Conservation (phyloP, 768 basidiomycete species). For the Leccinellum luteum region DNA sequence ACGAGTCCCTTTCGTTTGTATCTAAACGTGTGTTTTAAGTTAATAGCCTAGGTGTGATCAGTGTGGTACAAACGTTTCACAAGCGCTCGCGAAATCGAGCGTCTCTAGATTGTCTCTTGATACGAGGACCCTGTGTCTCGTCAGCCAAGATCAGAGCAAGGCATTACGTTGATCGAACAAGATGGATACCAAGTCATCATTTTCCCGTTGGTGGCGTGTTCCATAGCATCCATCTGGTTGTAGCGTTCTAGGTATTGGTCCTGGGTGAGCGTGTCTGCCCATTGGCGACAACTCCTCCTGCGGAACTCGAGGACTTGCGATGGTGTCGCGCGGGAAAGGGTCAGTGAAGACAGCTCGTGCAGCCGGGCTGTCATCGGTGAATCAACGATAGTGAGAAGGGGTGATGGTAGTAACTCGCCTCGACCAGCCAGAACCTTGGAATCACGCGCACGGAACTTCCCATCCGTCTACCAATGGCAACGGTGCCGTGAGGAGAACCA, state of each 20-base stretch:
- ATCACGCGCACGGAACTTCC: neutral
- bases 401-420: too few relatives aligned
- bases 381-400: too few relatives aligned
- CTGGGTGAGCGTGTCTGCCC: slow-evolving; percentile 43
- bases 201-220: slow-evolving; percentile 40
- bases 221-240: slow-evolving; percentile 40
- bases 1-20: slow-evolving; percentile 30
- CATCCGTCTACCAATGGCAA: neutral
- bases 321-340: slow-evolving; percentile 46
- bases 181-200: too few relatives aligned
- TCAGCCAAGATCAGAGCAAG: neutral
- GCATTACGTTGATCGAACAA: neutral
- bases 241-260: slow-evolving; percentile 45
- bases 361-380: slow-evolving; percentile 27
- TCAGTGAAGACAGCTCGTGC: too few relatives aligned
- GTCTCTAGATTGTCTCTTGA: slow-evolving; percentile 45
- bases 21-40: slow-evolving; percentile 16
- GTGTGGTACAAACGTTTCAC: neutral
- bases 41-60: neutral
- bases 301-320: slow-evolving; percentile 43
- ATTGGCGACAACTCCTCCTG: slow-evolving; percentile 36
- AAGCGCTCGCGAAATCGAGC: slow-evolving; percentile 8
- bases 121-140: slow-evolving; percentile 47
- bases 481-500: neutral
- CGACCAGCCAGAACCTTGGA: neutral